Conservation (phyloP, 1,284 basidiomycete species). For the Cerioporus squamosus region DNA sequence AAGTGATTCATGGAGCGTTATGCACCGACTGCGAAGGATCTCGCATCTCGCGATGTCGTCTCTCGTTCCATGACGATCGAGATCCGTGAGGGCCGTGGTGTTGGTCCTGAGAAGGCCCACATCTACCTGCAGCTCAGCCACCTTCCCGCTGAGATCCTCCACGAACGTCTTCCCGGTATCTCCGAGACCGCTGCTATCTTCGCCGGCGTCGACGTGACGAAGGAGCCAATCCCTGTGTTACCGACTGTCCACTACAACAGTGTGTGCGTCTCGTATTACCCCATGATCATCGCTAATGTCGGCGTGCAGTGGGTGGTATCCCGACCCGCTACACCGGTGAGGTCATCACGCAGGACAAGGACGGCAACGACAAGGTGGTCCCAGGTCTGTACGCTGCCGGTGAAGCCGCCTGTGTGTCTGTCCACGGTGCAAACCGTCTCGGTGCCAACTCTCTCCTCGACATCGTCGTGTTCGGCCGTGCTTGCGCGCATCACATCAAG, state of each 20-base stretch:
- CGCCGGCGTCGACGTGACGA: slow-evolving; percentile 98
- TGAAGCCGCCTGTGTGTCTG: slow-evolving; percentile 98
- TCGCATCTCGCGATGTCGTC: slow-evolving; percentile 99
- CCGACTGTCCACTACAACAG: slow-evolving; percentile 97
- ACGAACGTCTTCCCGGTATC: slow-evolving; percentile 98
- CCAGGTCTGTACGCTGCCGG: slow-evolving; percentile 98
- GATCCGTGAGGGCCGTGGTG: slow-evolving; percentile 98
- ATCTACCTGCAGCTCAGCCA: slow-evolving; percentile 97
- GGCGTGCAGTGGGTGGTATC: slow-evolving; percentile 91
- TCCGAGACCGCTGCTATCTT: slow-evolving; percentile 99
- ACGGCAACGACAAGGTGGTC: slow-evolving; percentile 94
- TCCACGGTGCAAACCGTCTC: slow-evolving; percentile 99
- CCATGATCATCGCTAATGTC: slow-evolving; percentile 22
- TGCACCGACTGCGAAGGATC: slow-evolving; percentile 98
- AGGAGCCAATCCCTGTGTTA: slow-evolving; percentile 97
- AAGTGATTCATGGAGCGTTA: slow-evolving; percentile 99
- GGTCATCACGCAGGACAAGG: slow-evolving; percentile 84
- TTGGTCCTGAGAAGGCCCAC: slow-evolving; percentile 99
- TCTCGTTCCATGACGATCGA: slow-evolving; percentile 99
- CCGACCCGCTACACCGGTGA: slow-evolving; percentile 99
- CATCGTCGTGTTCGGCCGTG: slow-evolving; percentile 99
- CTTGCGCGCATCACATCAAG: slow-evolving; percentile 97
- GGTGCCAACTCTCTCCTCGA: slow-evolving; percentile 99
- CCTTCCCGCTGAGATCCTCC: slow-evolving; percentile 93
- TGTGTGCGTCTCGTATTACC: slow-evolving; percentile 44